Evolutionary conservation across 495 filamentous ascomycete species (phyloP).

Genomic region (Ramalina intermedia): DNA sequence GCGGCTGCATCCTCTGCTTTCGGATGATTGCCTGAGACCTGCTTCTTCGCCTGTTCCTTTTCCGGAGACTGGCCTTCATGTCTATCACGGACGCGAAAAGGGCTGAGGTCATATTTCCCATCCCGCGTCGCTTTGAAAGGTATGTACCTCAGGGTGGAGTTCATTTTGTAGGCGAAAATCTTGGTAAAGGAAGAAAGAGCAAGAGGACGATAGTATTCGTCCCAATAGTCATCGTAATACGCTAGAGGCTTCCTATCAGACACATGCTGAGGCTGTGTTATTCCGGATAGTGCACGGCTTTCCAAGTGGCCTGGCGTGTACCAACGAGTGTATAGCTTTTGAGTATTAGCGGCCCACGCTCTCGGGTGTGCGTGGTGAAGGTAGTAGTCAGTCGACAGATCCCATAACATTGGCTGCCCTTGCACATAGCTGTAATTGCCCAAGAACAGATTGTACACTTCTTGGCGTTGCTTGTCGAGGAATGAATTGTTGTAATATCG

Average conservation of each 20-base stretch:
- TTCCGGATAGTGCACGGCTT: constrained; percentile 37
- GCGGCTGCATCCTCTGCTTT: constrained; percentile 22
- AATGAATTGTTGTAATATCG: constrained; percentile 99
- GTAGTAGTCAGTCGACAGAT: constrained; percentile 90
- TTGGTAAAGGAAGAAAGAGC: constrained; percentile 75
- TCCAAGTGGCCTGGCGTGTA: constrained; percentile 67
- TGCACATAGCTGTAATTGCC: constrained; percentile 89
- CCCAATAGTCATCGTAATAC: constrained; percentile 88
- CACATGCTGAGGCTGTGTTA: constrained; percentile 25
- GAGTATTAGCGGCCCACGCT: constrained; percentile 47
- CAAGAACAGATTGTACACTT: constrained; percentile 95
- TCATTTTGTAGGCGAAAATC: constrained; percentile 81
- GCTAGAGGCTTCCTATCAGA: constrained; percentile 41
- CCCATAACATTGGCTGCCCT: constrained; percentile 95
- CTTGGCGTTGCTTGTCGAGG: constrained; percentile 86
- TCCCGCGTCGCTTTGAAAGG: constrained; percentile 57
- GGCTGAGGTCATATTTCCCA: constrained; percentile 63
- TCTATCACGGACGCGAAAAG: constrained; percentile 60
- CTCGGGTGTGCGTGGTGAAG: constrained; percentile 81
- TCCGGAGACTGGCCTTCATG: constrained; percentile 31
- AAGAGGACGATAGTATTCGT: constrained; percentile 89
- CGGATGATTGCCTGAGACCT: constrained; percentile 45
- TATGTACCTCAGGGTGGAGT: constrained; percentile 68
- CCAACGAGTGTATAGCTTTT: constrained; percentile 70
- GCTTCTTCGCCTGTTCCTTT: constrained; percentile 38